These are phyloP conservation scores for Paradendryphiella salina DNA, from an alignment of 2,329 filamentous ascomycete genomes.

Conservation along the genomic window DNA sequence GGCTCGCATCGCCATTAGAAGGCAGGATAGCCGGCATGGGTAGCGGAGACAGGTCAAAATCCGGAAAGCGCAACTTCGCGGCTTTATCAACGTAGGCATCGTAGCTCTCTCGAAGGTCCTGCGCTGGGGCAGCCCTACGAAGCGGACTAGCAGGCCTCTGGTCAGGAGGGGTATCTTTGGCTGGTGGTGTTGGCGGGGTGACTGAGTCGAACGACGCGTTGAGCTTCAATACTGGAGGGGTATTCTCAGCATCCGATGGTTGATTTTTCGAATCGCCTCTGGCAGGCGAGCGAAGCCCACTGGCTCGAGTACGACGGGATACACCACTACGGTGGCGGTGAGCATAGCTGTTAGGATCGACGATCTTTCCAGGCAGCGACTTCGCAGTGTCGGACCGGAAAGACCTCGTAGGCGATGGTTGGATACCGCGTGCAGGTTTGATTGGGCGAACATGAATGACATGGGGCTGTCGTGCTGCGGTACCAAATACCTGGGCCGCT, in stretches of 20 bases:
- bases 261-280: constrained; percentile 10
- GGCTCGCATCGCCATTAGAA: constrained; percentile 20
- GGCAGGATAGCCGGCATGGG: constrained; percentile 16
- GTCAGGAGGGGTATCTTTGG: constrained; percentile 49
- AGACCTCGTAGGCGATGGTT: constrained; percentile 17
- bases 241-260: constrained; percentile 7
- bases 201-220: constrained; percentile 16
- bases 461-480: constrained; percentile 21
- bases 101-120: constrained; percentile 23
- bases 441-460: constrained; percentile 21
- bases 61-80: constrained; percentile 18
- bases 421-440: constrained; percentile 14
- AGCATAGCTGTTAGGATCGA: constrained; percentile 17
- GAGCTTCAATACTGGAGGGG: neutral
- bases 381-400: constrained; percentile 32
- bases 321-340: constrained; percentile 7
- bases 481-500: constrained; percentile 44
- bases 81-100: constrained; percentile 10
- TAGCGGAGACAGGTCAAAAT: constrained; percentile 20
- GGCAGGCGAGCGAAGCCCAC: constrained; percentile 14
- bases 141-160: constrained; percentile 22
- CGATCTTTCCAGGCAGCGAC: constrained; percentile 29
- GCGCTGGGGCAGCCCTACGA: constrained; percentile 18
- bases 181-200: constrained; percentile 48
- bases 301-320: constrained; percentile 2